Evolutionary conservation across 257 asterid genomes (phyloP).

Genomic region (Solanum dulcamara): DNA sequence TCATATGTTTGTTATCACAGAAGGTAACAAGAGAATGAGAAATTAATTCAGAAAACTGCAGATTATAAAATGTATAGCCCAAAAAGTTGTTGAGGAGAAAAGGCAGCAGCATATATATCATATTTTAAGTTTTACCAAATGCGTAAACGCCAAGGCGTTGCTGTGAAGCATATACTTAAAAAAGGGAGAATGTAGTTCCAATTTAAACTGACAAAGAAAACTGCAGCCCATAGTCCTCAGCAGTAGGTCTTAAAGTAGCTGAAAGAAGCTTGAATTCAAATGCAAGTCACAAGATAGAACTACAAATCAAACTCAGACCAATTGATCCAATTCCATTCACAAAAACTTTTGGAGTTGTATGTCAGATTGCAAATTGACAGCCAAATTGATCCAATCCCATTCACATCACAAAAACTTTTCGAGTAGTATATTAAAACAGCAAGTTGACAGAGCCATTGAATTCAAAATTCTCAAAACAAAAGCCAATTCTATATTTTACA

Average conservation of each 20-base stretch:
- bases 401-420: neutral
- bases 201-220: neutral
- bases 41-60: neutral
- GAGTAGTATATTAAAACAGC: neutral
- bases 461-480: neutral
- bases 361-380: neutral
- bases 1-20: neutral
- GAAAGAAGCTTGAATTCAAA: no score
- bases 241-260: neutral
- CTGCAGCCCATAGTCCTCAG: neutral
- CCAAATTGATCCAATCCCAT: neutral
- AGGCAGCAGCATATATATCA: neutral
- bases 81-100: neutral
- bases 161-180: neutral
- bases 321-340: neutral
- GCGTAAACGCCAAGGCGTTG: neutral
- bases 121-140: neutral
- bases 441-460: neutral
- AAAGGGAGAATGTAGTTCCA: neutral
- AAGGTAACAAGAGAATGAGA: neutral
- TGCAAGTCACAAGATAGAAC: no score
- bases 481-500: neutral
- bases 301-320: no score
- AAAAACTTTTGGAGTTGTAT: neutral
- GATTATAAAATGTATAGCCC: neutral